Conservation (phyloP, 176 grass and related monocot genomes). For the Carex littledalei region DNA sequence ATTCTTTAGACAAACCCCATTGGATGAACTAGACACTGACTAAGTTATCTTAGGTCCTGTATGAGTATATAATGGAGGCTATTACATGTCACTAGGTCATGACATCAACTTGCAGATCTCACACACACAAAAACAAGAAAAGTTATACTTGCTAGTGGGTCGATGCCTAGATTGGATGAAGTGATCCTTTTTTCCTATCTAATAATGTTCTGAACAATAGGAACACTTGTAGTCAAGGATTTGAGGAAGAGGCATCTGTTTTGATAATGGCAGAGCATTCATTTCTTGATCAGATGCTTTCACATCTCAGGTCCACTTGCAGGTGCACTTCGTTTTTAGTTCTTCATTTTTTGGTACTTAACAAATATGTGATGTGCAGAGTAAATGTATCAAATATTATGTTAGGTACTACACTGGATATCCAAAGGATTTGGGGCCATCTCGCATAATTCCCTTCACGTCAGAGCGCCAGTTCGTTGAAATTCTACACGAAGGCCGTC, state of each 20-base stretch:
- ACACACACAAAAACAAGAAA: background rate
- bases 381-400: background rate
- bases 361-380: background rate
- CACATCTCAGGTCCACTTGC: conserved; percentile 56
- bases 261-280: conserved; percentile 37
- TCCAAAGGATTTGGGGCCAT: conserved; percentile 80
- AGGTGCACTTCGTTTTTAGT: conserved; percentile 31
- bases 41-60: background rate
- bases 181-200: background rate
- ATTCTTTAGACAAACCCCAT: background rate
- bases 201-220: background rate
- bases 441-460: conserved; percentile 73
- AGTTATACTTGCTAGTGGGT: background rate
- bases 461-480: conserved; percentile 84
- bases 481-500: conserved; percentile 68
- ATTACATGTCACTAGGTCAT: background rate
- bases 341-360: background rate
- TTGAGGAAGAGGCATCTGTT: background rate
- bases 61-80: background rate
- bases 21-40: background rate
- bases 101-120: background rate
- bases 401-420: conserved; percentile 92
- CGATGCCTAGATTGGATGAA: background rate
- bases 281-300: conserved; percentile 75
- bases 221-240: background rate